Conservation (phyloP, 2,329 filamentous ascomycete species). For the Fusarium sp. region DNA sequence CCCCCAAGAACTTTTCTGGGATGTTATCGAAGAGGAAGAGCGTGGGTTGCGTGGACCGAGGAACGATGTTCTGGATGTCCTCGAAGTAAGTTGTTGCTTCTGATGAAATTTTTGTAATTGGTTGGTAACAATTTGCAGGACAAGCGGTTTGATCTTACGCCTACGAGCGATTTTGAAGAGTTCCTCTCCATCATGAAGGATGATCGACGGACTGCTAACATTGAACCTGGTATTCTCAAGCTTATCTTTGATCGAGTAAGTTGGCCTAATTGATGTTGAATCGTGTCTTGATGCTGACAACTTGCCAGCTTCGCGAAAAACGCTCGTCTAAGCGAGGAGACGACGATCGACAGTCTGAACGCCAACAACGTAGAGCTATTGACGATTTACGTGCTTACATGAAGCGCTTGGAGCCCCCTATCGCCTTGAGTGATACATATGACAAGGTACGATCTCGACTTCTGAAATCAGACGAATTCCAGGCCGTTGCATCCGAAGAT, state of each 20-base stretch:
- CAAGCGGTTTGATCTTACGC: slow-evolving; percentile 89
- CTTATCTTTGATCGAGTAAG: slow-evolving; percentile 85
- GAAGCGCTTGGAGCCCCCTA: slow-evolving; percentile 89
- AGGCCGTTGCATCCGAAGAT: slow-evolving; percentile 84
- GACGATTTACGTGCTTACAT: slow-evolving; percentile 88
- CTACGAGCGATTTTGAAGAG: slow-evolving; percentile 88
- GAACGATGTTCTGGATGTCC: slow-evolving; percentile 87
- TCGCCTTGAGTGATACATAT: slow-evolving; percentile 83
- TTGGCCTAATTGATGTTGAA: slow-evolving; percentile 17
- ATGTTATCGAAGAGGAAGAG: slow-evolving; percentile 93
- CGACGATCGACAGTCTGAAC: slow-evolving; percentile 86
- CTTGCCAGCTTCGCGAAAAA: slow-evolving; percentile 81
- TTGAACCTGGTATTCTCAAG: slow-evolving; percentile 81
- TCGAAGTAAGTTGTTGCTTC: slow-evolving; percentile 74
- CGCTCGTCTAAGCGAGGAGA: slow-evolving; percentile 81
- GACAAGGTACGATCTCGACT: slow-evolving; percentile 86
- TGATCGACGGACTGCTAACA: slow-evolving; percentile 88
- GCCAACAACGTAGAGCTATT: slow-evolving; percentile 84
- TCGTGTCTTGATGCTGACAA: slow-evolving; percentile 2
- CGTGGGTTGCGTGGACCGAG: slow-evolving; percentile 82
- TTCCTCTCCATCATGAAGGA: slow-evolving; percentile 85
- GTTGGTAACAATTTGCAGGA: slow-evolving; percentile 66
- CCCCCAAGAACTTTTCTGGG: slow-evolving; percentile 95
- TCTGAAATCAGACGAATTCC: slow-evolving; percentile 85
- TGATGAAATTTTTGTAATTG: not conserved